A percentile compares a stretch with the other conserved stretches of the same genome.
phyloP scores from a whole-genome alignment of 257 asterid species.

The Petunia axillaris region DNA sequence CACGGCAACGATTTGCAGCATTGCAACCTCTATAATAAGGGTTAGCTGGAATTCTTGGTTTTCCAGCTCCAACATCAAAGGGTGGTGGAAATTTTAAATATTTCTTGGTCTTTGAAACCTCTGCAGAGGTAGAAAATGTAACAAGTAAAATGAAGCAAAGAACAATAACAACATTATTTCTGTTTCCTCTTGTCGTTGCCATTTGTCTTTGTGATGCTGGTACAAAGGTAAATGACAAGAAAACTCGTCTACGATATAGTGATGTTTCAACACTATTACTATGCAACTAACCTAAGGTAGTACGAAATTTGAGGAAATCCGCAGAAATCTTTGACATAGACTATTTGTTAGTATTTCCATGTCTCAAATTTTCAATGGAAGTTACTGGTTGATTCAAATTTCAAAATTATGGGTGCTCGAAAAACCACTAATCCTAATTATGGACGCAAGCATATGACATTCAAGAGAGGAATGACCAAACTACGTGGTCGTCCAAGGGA shows the following conservation, averaged over 20 bases:
- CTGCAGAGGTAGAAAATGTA: background rate
- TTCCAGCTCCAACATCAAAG: background rate
- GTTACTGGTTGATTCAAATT: background rate
- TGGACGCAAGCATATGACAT: no score
- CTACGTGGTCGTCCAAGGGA: no score
- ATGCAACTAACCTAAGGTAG: background rate
- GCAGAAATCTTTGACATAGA: background rate
- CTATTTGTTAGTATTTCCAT: background rate
- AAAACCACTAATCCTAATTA: background rate
- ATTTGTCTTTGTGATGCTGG: slow-evolving; percentile 3
- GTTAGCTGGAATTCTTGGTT: background rate
- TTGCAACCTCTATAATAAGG: background rate
- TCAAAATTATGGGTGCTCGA: background rate
- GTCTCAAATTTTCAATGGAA: background rate
- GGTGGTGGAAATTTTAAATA: background rate
- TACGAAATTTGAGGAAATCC: background rate
- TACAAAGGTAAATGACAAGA: no score
- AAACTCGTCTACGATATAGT: background rate
- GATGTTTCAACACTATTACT: background rate
- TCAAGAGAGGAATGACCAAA: no score
- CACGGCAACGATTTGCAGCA: background rate
- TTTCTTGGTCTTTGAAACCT: background rate
- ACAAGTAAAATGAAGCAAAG: slow-evolving; percentile 9
- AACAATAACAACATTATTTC: background rate
- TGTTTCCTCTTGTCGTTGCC: background rate